Evolutionary conservation across 192 early-diverging fungal species (phyloP).

Genomic region (Radiomyces spectabilis): DNA sequence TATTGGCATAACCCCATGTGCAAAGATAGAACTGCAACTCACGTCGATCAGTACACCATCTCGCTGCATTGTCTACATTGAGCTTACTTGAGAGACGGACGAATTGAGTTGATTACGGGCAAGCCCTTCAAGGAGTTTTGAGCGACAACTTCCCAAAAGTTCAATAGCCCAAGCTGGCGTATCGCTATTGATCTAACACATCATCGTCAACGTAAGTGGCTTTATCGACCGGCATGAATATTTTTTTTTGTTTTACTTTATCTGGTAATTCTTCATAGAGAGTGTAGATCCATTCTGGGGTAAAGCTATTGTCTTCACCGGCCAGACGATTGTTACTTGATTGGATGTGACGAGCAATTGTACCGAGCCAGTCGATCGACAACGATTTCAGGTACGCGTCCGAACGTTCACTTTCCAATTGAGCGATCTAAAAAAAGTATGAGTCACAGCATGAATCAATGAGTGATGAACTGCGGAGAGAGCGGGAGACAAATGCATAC

Average conservation of each 20-base stretch:
- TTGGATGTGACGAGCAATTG: slow-evolving; percentile 38
- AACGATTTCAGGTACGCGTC: slow-evolving; percentile 45
- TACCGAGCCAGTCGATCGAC: slow-evolving; percentile 59
- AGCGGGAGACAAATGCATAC: slow-evolving; percentile 19
- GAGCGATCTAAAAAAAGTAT: slow-evolving; percentile 32
- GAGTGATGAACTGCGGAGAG: background rate
- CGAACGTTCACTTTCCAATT: slow-evolving; percentile 53
- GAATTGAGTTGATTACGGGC: too few species aligned
- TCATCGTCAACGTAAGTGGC: too few species aligned
- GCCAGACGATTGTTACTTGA: background rate
- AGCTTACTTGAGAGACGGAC: too few species aligned
- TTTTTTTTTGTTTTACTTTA: background rate
- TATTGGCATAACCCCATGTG: slow-evolving; percentile 29
- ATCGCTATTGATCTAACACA: background rate
- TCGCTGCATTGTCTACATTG: too few species aligned
- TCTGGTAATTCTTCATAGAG: slow-evolving; percentile 6
- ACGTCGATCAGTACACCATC: too few species aligned
- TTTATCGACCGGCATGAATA: background rate
- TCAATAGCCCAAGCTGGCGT: background rate
- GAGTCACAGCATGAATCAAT: too few species aligned
- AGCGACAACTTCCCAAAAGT: too few species aligned
- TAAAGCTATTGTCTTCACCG: background rate
- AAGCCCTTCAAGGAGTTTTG: too few species aligned
- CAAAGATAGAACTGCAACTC: slow-evolving; percentile 27
- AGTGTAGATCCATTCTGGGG: slow-evolving; percentile 16